These are phyloP conservation scores for Hyphopichia burtonii DNA, from an alignment of 1,139 yeast species.

Conservation along the genomic window DNA sequence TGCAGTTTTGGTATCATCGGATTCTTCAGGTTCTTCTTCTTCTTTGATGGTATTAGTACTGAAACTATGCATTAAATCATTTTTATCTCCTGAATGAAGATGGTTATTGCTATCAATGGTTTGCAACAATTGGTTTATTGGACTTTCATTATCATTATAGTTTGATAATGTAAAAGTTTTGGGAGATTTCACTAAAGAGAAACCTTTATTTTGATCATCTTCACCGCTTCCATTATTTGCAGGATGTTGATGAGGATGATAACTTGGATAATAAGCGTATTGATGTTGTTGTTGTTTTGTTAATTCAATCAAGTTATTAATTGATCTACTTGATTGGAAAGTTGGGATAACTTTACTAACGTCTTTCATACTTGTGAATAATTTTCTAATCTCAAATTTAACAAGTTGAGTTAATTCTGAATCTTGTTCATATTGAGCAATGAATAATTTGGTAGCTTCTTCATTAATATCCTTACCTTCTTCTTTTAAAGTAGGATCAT, in stretches of 20 bases:
- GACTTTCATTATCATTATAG: constrained; percentile 39
- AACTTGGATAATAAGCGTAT: constrained; percentile 5
- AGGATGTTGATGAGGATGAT: constrained; percentile 2
- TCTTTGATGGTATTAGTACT: constrained; percentile 41
- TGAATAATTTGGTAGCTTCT: constrained; percentile 8
- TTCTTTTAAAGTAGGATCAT: constrained; percentile 8
- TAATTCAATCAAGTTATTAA: constrained; percentile 27
- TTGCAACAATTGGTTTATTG: constrained; percentile 36
- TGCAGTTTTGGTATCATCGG: constrained; percentile 4
- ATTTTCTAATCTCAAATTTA: constrained; percentile 35
- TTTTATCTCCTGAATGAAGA: constrained; percentile 11
- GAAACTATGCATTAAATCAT: constrained; percentile 23
- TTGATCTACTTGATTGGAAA: constrained; percentile 33
- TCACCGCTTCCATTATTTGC: not conserved
- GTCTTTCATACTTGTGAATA: constrained; percentile 36
- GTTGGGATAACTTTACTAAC: constrained; percentile 40
- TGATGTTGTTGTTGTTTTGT: constrained; percentile 12
- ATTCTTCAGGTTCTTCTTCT: constrained; percentile 40
- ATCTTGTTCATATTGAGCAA: constrained; percentile 13
- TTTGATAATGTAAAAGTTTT: constrained; percentile 42
- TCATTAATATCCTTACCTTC: constrained; percentile 5
- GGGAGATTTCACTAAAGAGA: constrained; percentile 42
- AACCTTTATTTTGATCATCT: constrained; percentile 13
- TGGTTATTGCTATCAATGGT: constrained; percentile 15
- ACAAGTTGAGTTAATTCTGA: constrained; percentile 37